Base-by-base conservation (phyloP, 352 stramenopile species). In the Pythium myriotylum region DNA sequence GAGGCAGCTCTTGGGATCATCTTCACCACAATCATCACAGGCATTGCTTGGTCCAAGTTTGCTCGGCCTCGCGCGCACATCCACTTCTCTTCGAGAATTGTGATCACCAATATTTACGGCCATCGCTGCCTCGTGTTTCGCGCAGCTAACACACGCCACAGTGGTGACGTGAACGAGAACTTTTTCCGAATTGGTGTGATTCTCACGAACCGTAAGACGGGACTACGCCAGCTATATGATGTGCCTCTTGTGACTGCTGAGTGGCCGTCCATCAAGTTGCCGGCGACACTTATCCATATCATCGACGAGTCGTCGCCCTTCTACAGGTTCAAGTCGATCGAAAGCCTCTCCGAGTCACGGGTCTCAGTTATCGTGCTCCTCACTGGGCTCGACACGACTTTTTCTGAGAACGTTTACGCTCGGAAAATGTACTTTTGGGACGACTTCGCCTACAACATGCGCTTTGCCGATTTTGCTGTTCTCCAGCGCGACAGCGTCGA, bases 341-440 rank as follows among this genome's bases (percentile, higher is more conserved):
- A 89, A 7, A 81, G 89, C n/a, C 70, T 94, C 32, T 87, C 76
- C 0, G 69, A 82, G 42, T 89, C 82, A 26, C 82, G 85, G 14
- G 82, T 94, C 1, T 79, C 85, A 14, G 79, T 94, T 26, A 91
- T 94, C 37, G 81, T 77, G 24, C 67, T 94, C 50, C 70, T 94
- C 27, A 92, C 85, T 26, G 85, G 81, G 3, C 77, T 94, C n/a
- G 85, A 94, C 61, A 94, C 81, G 23, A 94, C 85, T 7, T 94
- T 94, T 61, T 84, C 76, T 4, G 85, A 94, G 54, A 94, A 91
- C 59, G 85, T 94, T 37, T 94, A 94, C 51, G 85, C 85, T 14
- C 85, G 85, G 19, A 91, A 92, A 50, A 92, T 90, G 82, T 94
- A 94, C 72, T 94, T 94, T 49, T 94, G 81, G 81, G 79, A 94